Evolutionary conservation across 306 rosid genomes (phyloP).

Genomic region (Aeschynomene evenia): DNA sequence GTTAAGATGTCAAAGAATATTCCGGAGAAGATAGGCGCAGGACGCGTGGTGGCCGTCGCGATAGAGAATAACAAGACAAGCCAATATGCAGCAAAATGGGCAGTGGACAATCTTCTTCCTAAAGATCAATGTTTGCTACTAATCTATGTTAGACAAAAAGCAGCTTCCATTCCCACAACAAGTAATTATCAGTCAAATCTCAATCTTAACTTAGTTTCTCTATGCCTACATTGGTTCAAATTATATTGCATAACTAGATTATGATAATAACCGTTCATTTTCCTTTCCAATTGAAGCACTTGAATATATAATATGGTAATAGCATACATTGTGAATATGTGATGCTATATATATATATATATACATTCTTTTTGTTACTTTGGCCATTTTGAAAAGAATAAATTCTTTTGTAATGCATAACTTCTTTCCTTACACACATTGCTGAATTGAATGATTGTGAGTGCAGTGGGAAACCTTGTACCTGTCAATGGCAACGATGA

Average conservation of each 20-base stretch:
- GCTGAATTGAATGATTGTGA: background rate
- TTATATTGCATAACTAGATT: background rate
- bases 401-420: background rate
- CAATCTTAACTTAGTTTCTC: background rate
- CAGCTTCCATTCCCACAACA: slow-evolving; percentile 44
- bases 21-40: slow-evolving; percentile 48
- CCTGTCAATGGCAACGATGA: slow-evolving; percentile 48
- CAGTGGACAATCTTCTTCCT: slow-evolving; percentile 69
- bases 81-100: slow-evolving; percentile 82
- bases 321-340: no score
- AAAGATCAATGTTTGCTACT: slow-evolving; percentile 63
- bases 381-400: background rate
- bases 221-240: background rate
- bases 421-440: background rate
- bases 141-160: slow-evolving; percentile 56
- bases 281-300: background rate
- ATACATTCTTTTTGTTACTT: background rate
- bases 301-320: background rate
- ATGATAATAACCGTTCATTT: background rate
- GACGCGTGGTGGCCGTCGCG: slow-evolving; percentile 74
- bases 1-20: slow-evolving; percentile 43
- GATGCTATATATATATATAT: no score
- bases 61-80: slow-evolving; percentile 71
- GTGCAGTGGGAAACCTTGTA: slow-evolving; percentile 46
- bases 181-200: slow-evolving; percentile 32